Evolutionary conservation across 2,329 filamentous ascomycete species (phyloP).

Genomic region (Colletotrichum somersetense): DNA sequence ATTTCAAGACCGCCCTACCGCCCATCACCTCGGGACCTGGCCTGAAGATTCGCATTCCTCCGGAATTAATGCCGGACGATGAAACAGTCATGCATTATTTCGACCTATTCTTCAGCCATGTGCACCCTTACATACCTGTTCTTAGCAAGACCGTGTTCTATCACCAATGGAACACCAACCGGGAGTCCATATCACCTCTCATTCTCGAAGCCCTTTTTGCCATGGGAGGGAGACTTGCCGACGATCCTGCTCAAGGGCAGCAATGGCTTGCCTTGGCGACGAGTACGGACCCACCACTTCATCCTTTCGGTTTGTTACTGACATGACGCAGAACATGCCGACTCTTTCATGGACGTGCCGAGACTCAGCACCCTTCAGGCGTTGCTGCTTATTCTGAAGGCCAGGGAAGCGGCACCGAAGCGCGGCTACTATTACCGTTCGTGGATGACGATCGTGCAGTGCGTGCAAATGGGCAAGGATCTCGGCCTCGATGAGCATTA

Average conservation of each 20-base stretch:
- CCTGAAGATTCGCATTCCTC: conserved; percentile 86
- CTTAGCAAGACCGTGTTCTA: conserved; percentile 86
- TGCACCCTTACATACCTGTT: conserved; percentile 94
- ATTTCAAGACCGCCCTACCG: conserved; percentile 79
- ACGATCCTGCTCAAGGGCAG: conserved; percentile 85
- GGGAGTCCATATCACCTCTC: conserved; percentile 87
- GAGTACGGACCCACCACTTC: conserved; percentile 62
- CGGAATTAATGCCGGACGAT: conserved; percentile 92
- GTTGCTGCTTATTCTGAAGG: conserved; percentile 87
- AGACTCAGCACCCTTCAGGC: conserved; percentile 93
- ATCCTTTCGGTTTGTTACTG: not conserved
- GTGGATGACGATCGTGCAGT: conserved; percentile 95
- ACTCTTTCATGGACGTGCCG: conserved; percentile 93
- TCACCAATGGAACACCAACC: conserved; percentile 87
- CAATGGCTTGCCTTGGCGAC: conserved; percentile 94
- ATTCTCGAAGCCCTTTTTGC: conserved; percentile 93
- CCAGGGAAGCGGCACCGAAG: conserved; percentile 90
- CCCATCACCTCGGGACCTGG: conserved; percentile 77
- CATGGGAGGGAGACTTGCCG: conserved; percentile 85
- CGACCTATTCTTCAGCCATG: conserved; percentile 88
- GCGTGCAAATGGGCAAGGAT: conserved; percentile 93
- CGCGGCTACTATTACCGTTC: conserved; percentile 96
- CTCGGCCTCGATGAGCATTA: conserved; percentile 90
- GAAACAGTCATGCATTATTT: conserved; percentile 87
- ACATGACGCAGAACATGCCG: conserved; percentile 77